Evolutionary conservation across 306 rosid genomes (phyloP).

Genomic region (Pterocarpus macrocarpus): DNA sequence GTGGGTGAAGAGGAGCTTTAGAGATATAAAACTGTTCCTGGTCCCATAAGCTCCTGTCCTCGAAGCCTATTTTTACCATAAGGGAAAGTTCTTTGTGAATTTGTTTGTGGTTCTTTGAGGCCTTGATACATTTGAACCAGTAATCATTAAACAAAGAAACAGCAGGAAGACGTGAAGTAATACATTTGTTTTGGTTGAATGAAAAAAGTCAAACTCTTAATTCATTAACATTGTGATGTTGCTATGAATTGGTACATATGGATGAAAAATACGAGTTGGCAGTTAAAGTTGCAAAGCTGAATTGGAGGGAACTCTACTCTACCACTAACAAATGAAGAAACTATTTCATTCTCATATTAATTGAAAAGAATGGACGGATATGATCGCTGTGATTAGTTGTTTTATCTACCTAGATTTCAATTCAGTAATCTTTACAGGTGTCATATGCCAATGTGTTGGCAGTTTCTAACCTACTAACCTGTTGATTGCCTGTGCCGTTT

Average conservation of each 20-base stretch:
- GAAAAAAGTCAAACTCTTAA: background rate
- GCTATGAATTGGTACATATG: background rate
- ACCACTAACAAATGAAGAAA: conserved; percentile 6
- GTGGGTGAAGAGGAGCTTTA: too few species aligned
- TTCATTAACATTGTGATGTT: background rate
- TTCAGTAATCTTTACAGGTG: background rate
- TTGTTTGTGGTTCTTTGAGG: too few species aligned
- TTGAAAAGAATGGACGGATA: conserved; percentile 20
- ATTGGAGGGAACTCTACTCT: conserved; percentile 29
- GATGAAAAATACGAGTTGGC: conserved; percentile 5
- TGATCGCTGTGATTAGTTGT: conserved; percentile 7
- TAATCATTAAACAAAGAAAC: too few species aligned
- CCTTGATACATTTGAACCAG: too few species aligned
- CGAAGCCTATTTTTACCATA: too few species aligned
- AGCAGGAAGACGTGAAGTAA: too few species aligned
- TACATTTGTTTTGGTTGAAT: too few species aligned
- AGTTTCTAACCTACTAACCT: conserved; percentile 37
- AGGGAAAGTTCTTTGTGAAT: too few species aligned
- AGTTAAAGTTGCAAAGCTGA: conserved; percentile 13
- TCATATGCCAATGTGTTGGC: conserved; percentile 18
- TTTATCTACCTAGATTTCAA: background rate
- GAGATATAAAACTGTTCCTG: too few species aligned
- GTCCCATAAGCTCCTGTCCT: too few species aligned
- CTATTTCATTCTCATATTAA: conserved; percentile 18
- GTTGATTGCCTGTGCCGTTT: conserved; percentile 39